Conservation (phyloP, 23 red algal species). For the Gracilariopsis chorda region DNA sequence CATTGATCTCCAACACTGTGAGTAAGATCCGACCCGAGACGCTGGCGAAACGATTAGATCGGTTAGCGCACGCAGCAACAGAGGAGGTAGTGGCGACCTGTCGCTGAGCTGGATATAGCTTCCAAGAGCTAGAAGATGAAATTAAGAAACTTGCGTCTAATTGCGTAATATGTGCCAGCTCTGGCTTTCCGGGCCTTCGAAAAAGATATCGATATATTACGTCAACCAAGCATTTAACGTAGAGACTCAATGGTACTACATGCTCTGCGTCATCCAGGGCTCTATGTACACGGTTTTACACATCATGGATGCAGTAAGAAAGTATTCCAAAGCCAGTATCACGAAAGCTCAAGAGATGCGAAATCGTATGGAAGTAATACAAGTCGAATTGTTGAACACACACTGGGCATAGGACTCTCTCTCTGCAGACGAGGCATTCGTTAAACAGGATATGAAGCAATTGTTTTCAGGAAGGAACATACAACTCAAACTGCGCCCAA, state of each 20-base stretch:
- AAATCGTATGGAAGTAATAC: not conserved
- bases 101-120: not conserved
- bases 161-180: slow-evolving; percentile 10
- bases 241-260: slow-evolving; percentile 1
- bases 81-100: not conserved
- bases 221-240: slow-evolving; percentile 25
- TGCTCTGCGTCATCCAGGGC: not conserved
- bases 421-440: not conserved
- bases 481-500: not conserved
- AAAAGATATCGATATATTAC: slow-evolving; percentile 7
- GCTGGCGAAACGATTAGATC: not conserved
- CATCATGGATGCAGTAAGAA: not conserved
- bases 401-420: not conserved
- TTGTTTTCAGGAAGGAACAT: not conserved
- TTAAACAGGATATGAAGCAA: not conserved
- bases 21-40: not conserved
- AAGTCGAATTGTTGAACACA: not conserved
- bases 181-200: not conserved
- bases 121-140: not conserved
- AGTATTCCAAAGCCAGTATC: not conserved
- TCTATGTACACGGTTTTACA: not conserved
- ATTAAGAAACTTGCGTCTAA: not conserved
- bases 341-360: not conserved
- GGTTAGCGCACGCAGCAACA: not conserved
- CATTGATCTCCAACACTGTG: too few species aligned